Base-by-base conservation (phyloP, 768 basidiomycete species). In the Leccinum subtestaceum region DNA sequence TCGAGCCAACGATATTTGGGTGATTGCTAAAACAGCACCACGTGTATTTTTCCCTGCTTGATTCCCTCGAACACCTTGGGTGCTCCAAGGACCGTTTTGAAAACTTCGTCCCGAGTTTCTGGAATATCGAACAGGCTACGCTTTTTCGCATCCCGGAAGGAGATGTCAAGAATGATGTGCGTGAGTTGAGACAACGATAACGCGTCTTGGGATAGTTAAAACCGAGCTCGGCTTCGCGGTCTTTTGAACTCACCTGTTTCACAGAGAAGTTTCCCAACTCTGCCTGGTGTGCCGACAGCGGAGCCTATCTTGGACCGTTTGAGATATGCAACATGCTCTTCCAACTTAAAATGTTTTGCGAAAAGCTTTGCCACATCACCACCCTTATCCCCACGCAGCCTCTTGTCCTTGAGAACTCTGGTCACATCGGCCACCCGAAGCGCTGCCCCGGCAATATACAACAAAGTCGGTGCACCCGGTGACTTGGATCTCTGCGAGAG, bases 341-440 rank as follows among this genome's bases (percentile, higher is more conserved):
- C 78, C 43, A 95, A 78, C 75, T 95, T 97, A 76, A 96, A 86
- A 70, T 98, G 95, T 73, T 89, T 95, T 31, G 95, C 93, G 67
- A 98, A 98, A 27, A 99, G 83, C 73, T 98, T 98, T 21, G 91
- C 95, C 32, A 97, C 88, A 63, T 96, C 93, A 11, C 91, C 93
- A 56, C 91, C 87, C 69, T 93, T 95, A 23, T 91, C 87, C 36
- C 89, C 88, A 56, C 85, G 78, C 53, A 92, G 78, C 62, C 75
- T 82, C 73, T 82, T 85, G 73, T 86, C 81, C 71, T 82, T 87
- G 56, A 94, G 78, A 54, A 84, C 77, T 59, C 93, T 79, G 38
- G 91, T 89, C 19, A 94, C 83, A 72, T 98, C 93, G 53, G 86
- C 88, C n/a, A 94, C 95, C 53, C 96, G 84, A 36, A 98, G 79